Base-by-base conservation (phyloP, 1,284 basidiomycete species). In the Cutaneotrichosporon sp. region DNA sequence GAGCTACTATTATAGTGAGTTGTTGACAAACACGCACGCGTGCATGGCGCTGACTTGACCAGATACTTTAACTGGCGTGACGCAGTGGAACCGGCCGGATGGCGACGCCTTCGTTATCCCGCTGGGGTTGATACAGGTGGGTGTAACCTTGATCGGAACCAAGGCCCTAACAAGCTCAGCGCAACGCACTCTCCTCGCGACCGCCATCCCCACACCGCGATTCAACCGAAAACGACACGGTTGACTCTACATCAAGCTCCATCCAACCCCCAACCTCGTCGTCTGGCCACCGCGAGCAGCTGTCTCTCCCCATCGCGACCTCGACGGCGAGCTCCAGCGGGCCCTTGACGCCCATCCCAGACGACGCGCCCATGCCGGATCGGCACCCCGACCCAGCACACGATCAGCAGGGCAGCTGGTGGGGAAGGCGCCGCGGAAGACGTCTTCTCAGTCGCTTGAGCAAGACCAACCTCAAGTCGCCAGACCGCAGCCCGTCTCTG, bases 1-100 rank as follows among this genome's bases (percentile, higher is more conserved):
- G 60, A 87, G 90, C 14, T 97, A 97, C 77, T 97, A 93, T 79
- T 95, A 94, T 80, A 92, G 73, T 73, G 51, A 91, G 74, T 70
- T 47, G 38, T n/a, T n/a, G 18, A 42, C 38, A n/a, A 42, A 42
- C 38, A 6, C 24, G n/a, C n/a, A n/a, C n/a, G n/a, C n/a, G n/a
- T n/a, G n/a, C n/a, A n/a, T n/a, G n/a, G n/a, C n/a, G 45, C 58
- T 54, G 53, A 55, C 58, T 25, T 25, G 20, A n/a, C 25, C 50
- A 75, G 75, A 79, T 72, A 97, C 93, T 1, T 87, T 90, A 75
- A 88, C 90, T 1, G 87, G 87, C 4, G 88, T 90, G 70, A 94
- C 92, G 3, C 88, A 90, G 36, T 97, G 94, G 94, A 89, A 90
- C 59, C 85, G 89, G 29, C 94, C 94, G 6, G 79, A 82, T 13